Evolutionary conservation across 2,329 filamentous ascomycete species (phyloP).

Genomic region (Mycosphaerella sp.): DNA sequence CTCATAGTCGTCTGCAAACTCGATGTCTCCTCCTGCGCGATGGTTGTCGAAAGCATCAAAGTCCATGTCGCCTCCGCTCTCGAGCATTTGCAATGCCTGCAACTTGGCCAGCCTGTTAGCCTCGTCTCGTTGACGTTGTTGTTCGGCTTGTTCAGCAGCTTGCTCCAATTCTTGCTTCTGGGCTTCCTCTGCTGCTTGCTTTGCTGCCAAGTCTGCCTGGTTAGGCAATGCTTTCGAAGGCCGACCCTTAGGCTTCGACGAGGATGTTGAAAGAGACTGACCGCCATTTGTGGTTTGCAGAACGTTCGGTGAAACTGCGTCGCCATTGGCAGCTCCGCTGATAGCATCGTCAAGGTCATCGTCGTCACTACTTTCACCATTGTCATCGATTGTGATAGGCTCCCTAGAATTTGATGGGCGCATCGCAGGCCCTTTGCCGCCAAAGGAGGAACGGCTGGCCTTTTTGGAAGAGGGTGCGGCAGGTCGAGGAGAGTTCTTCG

Average conservation of each 20-base stretch:
- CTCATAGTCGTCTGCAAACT: slow-evolving; percentile 8
- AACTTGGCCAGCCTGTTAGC: slow-evolving; percentile 35
- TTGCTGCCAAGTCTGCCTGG: not conserved
- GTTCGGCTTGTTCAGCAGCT: slow-evolving; percentile 6
- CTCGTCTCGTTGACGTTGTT: slow-evolving; percentile 24
- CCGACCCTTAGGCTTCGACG: slow-evolving; percentile 12
- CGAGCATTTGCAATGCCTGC: slow-evolving; percentile 30
- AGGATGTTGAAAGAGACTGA: slow-evolving; percentile 2
- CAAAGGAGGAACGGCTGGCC: slow-evolving; percentile 17
- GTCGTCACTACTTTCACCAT: slow-evolving; percentile 20
- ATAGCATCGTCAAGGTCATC: slow-evolving; percentile 45
- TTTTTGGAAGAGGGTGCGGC: slow-evolving; percentile 7
- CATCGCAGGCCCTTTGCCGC: slow-evolving; percentile 31
- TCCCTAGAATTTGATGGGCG: slow-evolving; percentile 31
- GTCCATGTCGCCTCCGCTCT: slow-evolving; percentile 13
- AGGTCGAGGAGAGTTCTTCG: not conserved
- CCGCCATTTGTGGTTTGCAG: slow-evolving; percentile 1
- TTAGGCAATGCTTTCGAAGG: slow-evolving; percentile 6
- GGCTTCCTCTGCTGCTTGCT: slow-evolving; percentile 3
- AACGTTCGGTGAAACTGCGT: not conserved
- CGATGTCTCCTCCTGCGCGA: slow-evolving; percentile 10
- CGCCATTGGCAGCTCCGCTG: slow-evolving; percentile 46
- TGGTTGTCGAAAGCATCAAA: slow-evolving; percentile 7
- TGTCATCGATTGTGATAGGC: slow-evolving; percentile 32
- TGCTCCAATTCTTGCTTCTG: slow-evolving; percentile 1